Evolutionary conservation across 208 protist species (phyloP), one percentile per base, ranked within the genome.

Genomic region (Acanthamoeba healyi): DNA sequence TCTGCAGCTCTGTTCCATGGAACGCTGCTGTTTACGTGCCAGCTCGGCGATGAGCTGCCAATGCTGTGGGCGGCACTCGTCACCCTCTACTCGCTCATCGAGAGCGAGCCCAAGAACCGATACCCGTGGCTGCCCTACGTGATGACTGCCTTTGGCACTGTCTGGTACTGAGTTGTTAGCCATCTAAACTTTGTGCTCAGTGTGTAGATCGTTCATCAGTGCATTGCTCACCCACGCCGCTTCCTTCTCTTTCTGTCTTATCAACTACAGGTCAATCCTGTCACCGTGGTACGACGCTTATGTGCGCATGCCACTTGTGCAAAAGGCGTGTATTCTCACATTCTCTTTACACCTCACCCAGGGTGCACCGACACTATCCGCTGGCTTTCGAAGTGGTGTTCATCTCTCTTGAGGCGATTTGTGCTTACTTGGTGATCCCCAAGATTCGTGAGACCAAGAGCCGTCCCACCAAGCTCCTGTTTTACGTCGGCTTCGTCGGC

Each of bases 11-110:
- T 88, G 36, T 63, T 88, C 36, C 54, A 88, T 26, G 46, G 44
- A 46, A 88, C 81, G 29, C 54, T 63, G n/a, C 46, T 88, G 26
- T 88, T 88, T 58, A 38, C 36, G 15, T 77, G 67, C 24, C 67
- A 77, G 38, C 67, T 77, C 12, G 67, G 36, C 15, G 67, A 77
- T 38, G 67, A 77, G 29, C 81, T 88, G 34, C 54, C 81, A 3
- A 88, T 88, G 54, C 81, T 88, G 7, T 65, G 54, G 49, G 24
- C 81, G 32, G 29, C 36, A 6, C 36, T 88, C 46, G 44, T 54
- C 14, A 88, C n/a, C 44, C 49, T 88, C 36, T 88, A 88, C 81
- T 44, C 32, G 2, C 81, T 65, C 49, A 42, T 54, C 44, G 29
- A 88, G 17, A 26, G 54, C 54, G 22, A 61, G 54, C 54, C 54